phyloP scores from a whole-genome alignment of 2,329 filamentous ascomycete species.

The Pseudogymnoascus verrucosus region DNA sequence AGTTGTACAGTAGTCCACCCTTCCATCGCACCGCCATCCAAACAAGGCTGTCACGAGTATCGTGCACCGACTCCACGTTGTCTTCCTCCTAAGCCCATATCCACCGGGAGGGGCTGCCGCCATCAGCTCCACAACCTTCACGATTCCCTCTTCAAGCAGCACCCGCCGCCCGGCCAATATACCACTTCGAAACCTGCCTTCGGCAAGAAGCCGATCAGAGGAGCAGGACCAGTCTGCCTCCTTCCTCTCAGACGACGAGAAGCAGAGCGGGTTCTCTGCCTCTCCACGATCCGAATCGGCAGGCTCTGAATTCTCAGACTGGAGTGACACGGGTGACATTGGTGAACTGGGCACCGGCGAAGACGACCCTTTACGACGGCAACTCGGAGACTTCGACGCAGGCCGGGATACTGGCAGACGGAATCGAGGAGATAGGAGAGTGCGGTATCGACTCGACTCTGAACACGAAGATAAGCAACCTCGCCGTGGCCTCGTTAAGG shows the following conservation, averaged over 20 bases:
- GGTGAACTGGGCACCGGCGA: constrained; percentile 81
- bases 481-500: constrained; percentile 45
- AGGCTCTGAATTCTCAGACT: constrained; percentile 67
- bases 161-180: constrained; percentile 73
- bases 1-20: neutral
- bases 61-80: constrained; percentile 8
- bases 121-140: constrained; percentile 70
- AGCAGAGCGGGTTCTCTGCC: constrained; percentile 35
- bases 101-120: constrained; percentile 55
- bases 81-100: constrained; percentile 7
- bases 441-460: constrained; percentile 52
- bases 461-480: constrained; percentile 36
- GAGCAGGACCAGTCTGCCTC: constrained; percentile 34
- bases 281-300: constrained; percentile 49
- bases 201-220: constrained; percentile 27
- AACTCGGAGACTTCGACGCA: constrained; percentile 57
- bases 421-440: constrained; percentile 50
- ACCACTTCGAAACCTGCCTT: constrained; percentile 67
- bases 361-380: constrained; percentile 71
- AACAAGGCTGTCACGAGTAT: constrained; percentile 2
- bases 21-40: neutral
- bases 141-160: constrained; percentile 69
- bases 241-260: constrained; percentile 36
- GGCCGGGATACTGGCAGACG: constrained; percentile 40
- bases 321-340: constrained; percentile 92